A percentile compares a stretch with the other conserved stretches of the same genome.
Conservation (phyloP, 805 yeast genomes). For the Ogataea nakhonphanomensis region DNA sequence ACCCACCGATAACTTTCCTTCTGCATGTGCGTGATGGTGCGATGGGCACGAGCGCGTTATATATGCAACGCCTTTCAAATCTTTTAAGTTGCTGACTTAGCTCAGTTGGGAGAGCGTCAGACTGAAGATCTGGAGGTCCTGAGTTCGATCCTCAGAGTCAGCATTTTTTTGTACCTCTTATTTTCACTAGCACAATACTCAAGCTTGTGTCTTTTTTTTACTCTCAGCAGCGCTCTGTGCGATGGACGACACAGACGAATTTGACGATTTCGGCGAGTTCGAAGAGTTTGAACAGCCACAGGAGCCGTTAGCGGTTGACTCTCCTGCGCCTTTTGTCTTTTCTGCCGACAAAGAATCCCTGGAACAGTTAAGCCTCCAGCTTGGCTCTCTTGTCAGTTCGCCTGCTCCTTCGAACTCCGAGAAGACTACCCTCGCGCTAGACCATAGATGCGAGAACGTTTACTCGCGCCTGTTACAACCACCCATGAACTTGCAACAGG, state of each 20-base stretch:
- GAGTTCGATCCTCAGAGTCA: conserved; percentile 29
- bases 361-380: neutral
- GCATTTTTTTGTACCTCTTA: conserved; percentile 14
- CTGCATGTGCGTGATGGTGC: no score
- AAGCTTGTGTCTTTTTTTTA: no score
- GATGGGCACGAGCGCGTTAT: no score
- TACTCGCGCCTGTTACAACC: conserved; percentile 27
- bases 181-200: neutral
- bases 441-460: conserved; percentile 25
- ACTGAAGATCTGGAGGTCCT: conserved; percentile 29
- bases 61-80: neutral
- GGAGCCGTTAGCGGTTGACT: neutral
- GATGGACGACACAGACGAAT: conserved; percentile 13
- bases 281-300: conserved; percentile 13
- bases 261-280: conserved; percentile 21
- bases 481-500: conserved; percentile 48
- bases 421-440: conserved; percentile 10
- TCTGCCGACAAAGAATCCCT: neutral
- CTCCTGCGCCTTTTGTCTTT: neutral
- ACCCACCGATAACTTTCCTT: neutral
- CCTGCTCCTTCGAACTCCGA: neutral
- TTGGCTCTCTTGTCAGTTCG: neutral
- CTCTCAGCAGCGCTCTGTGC: no score
- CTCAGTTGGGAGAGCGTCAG: conserved; percentile 30
- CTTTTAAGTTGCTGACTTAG: conserved; percentile 21